Evolutionary conservation across 257 asterid genomes (phyloP).

Genomic region (Ilex aquifolium): DNA sequence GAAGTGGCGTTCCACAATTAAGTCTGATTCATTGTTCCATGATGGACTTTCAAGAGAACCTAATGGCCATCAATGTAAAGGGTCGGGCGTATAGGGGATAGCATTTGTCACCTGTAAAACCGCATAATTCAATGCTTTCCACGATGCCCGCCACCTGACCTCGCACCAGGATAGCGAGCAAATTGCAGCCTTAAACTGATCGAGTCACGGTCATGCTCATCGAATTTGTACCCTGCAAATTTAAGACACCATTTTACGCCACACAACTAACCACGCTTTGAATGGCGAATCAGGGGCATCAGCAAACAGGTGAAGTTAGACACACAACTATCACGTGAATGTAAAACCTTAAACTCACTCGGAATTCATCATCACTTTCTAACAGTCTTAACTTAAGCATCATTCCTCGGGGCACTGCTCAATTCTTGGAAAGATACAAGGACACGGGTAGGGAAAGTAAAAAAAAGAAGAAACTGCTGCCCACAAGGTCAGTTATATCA

Average conservation of each 20-base stretch:
- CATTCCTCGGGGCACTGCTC: no score
- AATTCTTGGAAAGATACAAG: no score
- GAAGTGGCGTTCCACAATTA: constrained; percentile 29
- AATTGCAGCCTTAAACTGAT: constrained; percentile 49
- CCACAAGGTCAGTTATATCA: no score
- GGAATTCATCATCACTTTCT: no score
- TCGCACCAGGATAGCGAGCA: constrained; percentile 58
- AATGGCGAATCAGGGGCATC: neutral
- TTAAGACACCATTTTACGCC: constrained; percentile 39
- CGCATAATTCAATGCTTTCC: constrained; percentile 37
- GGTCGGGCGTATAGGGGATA: constrained; percentile 38
- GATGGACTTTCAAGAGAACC: constrained; percentile 18
- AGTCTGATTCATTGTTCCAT: constrained; percentile 22
- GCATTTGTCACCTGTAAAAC: constrained; percentile 53
- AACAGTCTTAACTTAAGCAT: no score
- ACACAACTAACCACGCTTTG: constrained; percentile 3
- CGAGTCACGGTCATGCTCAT: constrained; percentile 53
- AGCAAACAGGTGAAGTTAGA: neutral
- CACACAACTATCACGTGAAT: neutral
- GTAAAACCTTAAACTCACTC: no score
- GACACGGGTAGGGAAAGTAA: no score
- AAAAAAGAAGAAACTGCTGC: no score
- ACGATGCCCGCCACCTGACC: constrained; percentile 52
- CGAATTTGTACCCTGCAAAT: constrained; percentile 69
- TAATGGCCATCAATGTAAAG: constrained; percentile 23